Conservation (phyloP, 2,329 filamentous ascomycete species). For the Penicillium sclerotigenum region DNA sequence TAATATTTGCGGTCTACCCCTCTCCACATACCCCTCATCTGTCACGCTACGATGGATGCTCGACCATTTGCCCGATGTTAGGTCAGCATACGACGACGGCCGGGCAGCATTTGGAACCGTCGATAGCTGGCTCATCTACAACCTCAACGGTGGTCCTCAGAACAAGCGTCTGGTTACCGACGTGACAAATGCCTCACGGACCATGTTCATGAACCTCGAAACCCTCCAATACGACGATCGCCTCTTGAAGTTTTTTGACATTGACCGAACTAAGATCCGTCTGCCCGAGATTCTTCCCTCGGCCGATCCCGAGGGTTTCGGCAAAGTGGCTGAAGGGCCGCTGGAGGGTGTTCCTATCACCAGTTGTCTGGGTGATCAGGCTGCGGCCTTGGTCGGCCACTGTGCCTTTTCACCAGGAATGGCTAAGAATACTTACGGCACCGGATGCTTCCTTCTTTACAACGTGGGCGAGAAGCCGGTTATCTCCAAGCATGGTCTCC, state of each 20-base stretch:
- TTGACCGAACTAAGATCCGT: conserved; percentile 67
- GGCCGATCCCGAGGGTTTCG: conserved; percentile 70
- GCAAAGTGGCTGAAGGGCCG: conserved; percentile 61
- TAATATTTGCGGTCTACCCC: conserved; percentile 72
- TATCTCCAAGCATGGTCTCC: conserved; percentile 75
- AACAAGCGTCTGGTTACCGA: conserved; percentile 76
- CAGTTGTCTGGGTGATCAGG: conserved; percentile 85
- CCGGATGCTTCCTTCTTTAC: conserved; percentile 84
- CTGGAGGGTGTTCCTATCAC: conserved; percentile 70
- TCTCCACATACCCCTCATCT: conserved; percentile 85
- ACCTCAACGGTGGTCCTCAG: conserved; percentile 67
- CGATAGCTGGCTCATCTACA: conserved; percentile 84
- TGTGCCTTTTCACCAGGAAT: conserved; percentile 77
- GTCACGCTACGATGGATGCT: conserved; percentile 83
- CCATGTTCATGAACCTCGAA: conserved; percentile 90
- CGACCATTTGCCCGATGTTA: conserved; percentile 66
- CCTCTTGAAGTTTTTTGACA: conserved; percentile 73
- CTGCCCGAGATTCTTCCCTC: conserved; percentile 83
- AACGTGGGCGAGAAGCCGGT: conserved; percentile 84
- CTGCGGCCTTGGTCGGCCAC: conserved; percentile 79
- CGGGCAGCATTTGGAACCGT: conserved; percentile 81
- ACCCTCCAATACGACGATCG: conserved; percentile 76
- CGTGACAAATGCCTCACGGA: conserved; percentile 81
- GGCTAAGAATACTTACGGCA: conserved; percentile 90
- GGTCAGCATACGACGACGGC: conserved; percentile 70